These are phyloP conservation scores for Trypanosoma brucei DNA, from an alignment of 208 protist species.

Conservation along the genomic window DNA sequence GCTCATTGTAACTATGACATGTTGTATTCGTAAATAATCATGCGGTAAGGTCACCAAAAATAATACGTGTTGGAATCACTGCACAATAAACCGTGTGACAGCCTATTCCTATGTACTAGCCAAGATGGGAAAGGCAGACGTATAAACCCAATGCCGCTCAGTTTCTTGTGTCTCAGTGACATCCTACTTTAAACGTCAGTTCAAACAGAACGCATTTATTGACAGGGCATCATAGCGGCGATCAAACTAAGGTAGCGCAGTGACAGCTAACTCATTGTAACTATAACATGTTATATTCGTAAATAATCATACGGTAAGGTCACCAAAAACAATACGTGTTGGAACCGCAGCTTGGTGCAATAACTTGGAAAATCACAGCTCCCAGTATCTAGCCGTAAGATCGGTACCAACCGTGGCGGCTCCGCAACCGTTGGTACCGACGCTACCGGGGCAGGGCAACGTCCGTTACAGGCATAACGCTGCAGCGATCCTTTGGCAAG, in stretches of 20 bases:
- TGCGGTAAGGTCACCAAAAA: slow-evolving; percentile 18
- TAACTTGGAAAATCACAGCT: not conserved
- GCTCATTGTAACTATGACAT: slow-evolving; percentile 38
- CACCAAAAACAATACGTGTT: slow-evolving; percentile 22
- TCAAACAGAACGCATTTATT: slow-evolving; percentile 55
- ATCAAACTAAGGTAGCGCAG: not conserved
- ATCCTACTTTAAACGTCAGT: slow-evolving; percentile 27
- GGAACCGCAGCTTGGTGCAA: slow-evolving; percentile 12
- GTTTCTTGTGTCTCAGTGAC: slow-evolving; percentile 1
- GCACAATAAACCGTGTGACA: no score
- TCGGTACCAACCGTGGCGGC: no score
- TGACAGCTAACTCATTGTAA: slow-evolving; percentile 23
- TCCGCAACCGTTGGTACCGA: no score
- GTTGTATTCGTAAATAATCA: slow-evolving; percentile 14
- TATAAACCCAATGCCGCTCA: not conserved
- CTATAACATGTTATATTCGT: slow-evolving; percentile 22
- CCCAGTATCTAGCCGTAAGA: not conserved
- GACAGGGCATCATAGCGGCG: slow-evolving; percentile 5
- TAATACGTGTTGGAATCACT: slow-evolving; percentile 21
- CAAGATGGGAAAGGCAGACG: no score
- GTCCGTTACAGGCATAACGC: no score
- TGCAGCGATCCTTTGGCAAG: no score
- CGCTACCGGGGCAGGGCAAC: no score
- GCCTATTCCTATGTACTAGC: no score
- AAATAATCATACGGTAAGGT: slow-evolving; percentile 16